Evolutionary conservation across 2,329 filamentous ascomycete genomes (phyloP), one percentile per base, ranked within the genome.

Genomic region (Lomentospora prolificans): DNA sequence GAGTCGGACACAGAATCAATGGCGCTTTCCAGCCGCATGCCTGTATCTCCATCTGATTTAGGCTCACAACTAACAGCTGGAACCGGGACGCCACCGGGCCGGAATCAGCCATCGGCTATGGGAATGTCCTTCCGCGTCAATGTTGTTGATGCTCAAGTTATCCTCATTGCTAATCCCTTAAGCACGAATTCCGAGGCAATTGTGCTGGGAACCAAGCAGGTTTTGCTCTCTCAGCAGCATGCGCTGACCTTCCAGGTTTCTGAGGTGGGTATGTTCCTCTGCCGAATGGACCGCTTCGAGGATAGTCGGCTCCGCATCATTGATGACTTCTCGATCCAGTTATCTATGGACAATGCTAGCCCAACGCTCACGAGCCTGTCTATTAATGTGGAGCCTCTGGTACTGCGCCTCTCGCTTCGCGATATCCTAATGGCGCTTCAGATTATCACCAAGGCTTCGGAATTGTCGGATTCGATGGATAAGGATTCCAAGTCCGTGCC

Each of bases 221-320:
- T 97, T 10, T 78, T 97, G 2, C 78, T 97, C 9, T 95, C 92
- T 2, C 88, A 95, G 64, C 95, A 99, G 68, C 90, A 97, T 72
- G 89, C 92, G 7, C 80, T 95, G 62, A 96, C 94, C 1, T 80
- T 99, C 65, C 92, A 99, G 66, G 84, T 99, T 2, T 91, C 90
- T 6, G 86, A 97, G 65, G 82, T 97, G 55, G 94, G 94, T 62
- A 99, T 99, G 94, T 99, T 96, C 68, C 71, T 99, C 30, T 99
- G 95, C 66, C 87, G 94, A 10, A 99, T 99, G 94, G 95, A 99
- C 69, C 89, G 85, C 60, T 97, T 97, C 62, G 92, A 99, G 62
- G 90, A 88, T 3, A 91, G 86, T 41, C 84, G 90, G 36, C 78
- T 99, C 50, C 85, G 94, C 17, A 96, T 99, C 59, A 81, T 99